Evolutionary conservation across 2,329 filamentous ascomycete genomes (phyloP).

Genomic region (Aspergillus eucalypticola): DNA sequence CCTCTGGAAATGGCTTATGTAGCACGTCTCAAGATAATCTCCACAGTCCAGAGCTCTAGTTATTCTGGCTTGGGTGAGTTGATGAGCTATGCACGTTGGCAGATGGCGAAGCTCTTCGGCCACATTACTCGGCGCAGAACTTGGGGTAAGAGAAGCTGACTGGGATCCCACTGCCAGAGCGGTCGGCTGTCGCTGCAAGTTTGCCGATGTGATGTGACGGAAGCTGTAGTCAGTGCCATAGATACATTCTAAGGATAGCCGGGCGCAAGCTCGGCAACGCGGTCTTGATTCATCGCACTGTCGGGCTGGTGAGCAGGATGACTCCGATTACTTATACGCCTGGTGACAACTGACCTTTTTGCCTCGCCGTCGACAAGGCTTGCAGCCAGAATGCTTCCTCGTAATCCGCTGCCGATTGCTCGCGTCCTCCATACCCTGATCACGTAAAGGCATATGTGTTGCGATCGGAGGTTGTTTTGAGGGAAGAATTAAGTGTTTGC

Average conservation of each 20-base stretch:
- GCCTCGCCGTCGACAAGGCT: conserved; percentile 16
- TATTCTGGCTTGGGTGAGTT: neutral
- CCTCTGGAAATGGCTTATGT: conserved; percentile 9
- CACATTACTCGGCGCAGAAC: no score
- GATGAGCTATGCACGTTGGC: neutral
- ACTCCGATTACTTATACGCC: no score
- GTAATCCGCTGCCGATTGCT: no score
- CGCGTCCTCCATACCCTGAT: no score
- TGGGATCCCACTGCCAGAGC: neutral
- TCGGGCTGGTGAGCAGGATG: neutral
- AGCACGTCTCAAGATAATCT: conserved; percentile 4
- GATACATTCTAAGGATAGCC: conserved; percentile 17
- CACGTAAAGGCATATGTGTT: no score
- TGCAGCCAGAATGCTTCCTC: conserved; percentile 15
- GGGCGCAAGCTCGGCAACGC: conserved; percentile 12
- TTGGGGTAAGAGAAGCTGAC: neutral
- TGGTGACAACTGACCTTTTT: conserved; percentile 12
- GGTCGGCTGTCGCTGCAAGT: neutral
- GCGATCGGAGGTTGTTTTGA: no score
- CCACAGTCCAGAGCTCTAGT: neutral
- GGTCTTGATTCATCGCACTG: conserved; percentile 22
- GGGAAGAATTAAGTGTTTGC: no score
- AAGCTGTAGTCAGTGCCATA: conserved; percentile 17
- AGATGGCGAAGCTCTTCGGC: no score
- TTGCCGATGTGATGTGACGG: neutral